Conservation (phyloP, 1,284 basidiomycete genomes). For the Agaricales sp. region DNA sequence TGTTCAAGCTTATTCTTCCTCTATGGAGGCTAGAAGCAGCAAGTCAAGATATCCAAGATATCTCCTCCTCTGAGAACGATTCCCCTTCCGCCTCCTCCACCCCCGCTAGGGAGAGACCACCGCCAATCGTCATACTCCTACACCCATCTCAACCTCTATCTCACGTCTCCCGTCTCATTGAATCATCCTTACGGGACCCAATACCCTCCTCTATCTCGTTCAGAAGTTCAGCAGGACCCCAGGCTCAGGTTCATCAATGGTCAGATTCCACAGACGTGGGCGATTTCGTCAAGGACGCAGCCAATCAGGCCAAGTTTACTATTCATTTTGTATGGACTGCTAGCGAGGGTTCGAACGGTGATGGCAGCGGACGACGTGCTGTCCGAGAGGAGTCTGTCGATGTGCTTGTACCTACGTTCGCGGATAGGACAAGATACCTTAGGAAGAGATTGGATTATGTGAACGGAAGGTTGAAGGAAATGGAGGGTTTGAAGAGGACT, state of each 20-base stretch:
- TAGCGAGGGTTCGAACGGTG: too few species aligned
- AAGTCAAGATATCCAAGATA: too few species aligned
- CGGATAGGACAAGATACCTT: slow-evolving; percentile 50
- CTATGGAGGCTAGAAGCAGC: slow-evolving; percentile 21
- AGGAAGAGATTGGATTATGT: slow-evolving; percentile 36
- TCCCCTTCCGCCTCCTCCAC: slow-evolving; percentile 5
- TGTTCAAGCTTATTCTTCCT: slow-evolving; percentile 58
- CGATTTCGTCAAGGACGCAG: slow-evolving; percentile 58
- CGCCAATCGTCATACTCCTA: slow-evolving; percentile 47
- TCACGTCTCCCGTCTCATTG: slow-evolving; percentile 42
- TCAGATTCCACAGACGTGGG: slow-evolving; percentile 57
- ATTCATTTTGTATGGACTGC: slow-evolving; percentile 20
- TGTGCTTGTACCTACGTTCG: slow-evolving; percentile 53
- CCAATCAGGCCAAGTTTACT: slow-evolving; percentile 42
- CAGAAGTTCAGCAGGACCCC: slow-evolving; percentile 26
- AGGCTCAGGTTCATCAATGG: slow-evolving; percentile 39
- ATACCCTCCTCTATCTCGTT: slow-evolving; percentile 32
- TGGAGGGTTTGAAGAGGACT: slow-evolving; percentile 41
- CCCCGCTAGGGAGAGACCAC: slow-evolving; percentile 13
- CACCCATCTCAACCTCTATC: slow-evolving; percentile 52
- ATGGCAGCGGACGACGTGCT: slow-evolving; percentile 3
- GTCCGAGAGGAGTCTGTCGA: slow-evolving; percentile 23
- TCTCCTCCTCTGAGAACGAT: not conserved
- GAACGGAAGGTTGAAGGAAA: slow-evolving; percentile 28
- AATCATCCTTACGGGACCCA: slow-evolving; percentile 26